Evolutionary conservation across 1,139 yeast species (phyloP), one percentile per base, ranked within the genome.

Genomic region (Blastobotrys apis): DNA sequence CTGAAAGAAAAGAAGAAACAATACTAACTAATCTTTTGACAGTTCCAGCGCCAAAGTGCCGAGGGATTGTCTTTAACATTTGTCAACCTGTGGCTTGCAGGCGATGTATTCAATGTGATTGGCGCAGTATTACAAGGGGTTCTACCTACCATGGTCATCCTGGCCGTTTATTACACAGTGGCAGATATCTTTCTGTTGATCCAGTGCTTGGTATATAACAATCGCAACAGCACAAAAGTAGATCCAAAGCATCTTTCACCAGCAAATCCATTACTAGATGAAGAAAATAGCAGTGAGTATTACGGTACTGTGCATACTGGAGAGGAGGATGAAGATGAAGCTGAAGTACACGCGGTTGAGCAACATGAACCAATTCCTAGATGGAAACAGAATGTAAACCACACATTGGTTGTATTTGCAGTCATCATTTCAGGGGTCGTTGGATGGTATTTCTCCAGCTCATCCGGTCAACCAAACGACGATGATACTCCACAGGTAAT

Each of bases 111-210:
- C 68, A 90, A 90, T 59, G 92, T 88, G 4, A 68, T 90, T 33
- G 97, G 97, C 5, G 88, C 95, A 1, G 71, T 87, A 5, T 64
- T 88, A 51, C 97, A 90, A 66, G 87, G 88, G 8, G 90, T 90
- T 2, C 72, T 90, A 50, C 95, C 95, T 25, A 90, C 97, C 1
- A 90, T 90, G 96, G 81, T 82, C 51, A 77, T 90, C 5, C 73
- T 92, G 51, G 97, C 97, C 3, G 75, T 90, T 0, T 92, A 90
- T 65, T 92, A 92, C 63, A 88, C 97, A 0, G 65, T 84, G 26
- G 97, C 97, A 0, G 98, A 92, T 66, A 66, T 88, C 5, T 83
- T 88, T 2, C 72, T 90, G 47, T 72, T 88, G 39, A 73, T 81
- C 66, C 97, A 90, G 64, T 86, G 95, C 57, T 68, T 86, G 43